phyloP scores from a whole-genome alignment of 352 stramenopile species.

The Phytophthora tentaculata region DNA sequence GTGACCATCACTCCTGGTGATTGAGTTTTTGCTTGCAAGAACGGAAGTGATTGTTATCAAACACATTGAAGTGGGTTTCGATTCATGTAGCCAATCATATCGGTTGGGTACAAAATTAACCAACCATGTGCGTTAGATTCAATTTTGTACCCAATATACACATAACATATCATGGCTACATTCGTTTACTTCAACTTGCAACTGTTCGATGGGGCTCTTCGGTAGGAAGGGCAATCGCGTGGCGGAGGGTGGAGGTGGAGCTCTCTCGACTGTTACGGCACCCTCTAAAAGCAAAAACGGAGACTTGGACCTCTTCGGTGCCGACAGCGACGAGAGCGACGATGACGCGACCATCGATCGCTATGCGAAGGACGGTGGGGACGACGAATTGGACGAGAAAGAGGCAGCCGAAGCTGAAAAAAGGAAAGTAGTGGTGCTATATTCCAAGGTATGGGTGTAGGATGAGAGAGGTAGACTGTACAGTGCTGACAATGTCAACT shows the following conservation, averaged over 20 bases:
- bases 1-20: conserved; percentile 34
- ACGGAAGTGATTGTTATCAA: conserved; percentile 6
- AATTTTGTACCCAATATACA: conserved; percentile 2
- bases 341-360: conserved; percentile 80
- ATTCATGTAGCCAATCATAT: not conserved
- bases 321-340: conserved; percentile 82
- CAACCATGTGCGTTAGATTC: not conserved
- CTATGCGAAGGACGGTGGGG: conserved; percentile 51
- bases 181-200: conserved; percentile 25
- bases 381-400: conserved; percentile 32
- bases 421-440: conserved; percentile 70
- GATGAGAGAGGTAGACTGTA: not conserved
- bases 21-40: conserved; percentile 8
- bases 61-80: conserved; percentile 2
- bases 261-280: conserved; percentile 7
- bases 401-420: conserved; percentile 47
- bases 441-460: conserved; percentile 55
- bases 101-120: conserved; percentile 5
- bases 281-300: conserved; percentile 15
- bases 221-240: conserved; percentile 33
- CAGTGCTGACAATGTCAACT: not conserved
- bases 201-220: conserved; percentile 48
- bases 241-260: conserved; percentile 42
- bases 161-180: not conserved
- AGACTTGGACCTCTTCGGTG: conserved; percentile 67